Evolutionary conservation across 2,329 filamentous ascomycete genomes (phyloP), one percentile per base, ranked within the genome.

Genomic region (Dactylellina haptotyla): DNA sequence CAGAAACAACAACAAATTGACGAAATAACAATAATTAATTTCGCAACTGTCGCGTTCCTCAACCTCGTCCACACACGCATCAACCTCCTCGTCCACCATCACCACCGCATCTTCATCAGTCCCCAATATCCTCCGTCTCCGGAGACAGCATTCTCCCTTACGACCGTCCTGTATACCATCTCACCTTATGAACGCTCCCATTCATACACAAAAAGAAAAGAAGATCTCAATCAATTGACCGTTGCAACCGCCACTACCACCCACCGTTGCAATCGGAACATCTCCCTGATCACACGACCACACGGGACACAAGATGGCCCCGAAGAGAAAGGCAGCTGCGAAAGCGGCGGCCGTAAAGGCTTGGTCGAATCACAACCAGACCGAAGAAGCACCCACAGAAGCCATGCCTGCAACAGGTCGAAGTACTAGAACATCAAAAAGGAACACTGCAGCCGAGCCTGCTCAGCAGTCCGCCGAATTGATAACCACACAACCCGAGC

Each of bases 1-100:
- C 41, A 63, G 65, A 70, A 70, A 63, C 66, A 63, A 71, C 66
- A 71, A 71, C 66, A 71, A 58, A 58, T 67, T 43, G 25, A 48
- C 50, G n/a, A 41, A 71, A 70, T 57, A 28, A 63, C 50, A 26
- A 45, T 46, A 71, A 58, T 51, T 63, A 58, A 62, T 62, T 62
- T 62, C 43, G 23, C n/a, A 14, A 26, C 25, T 43, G 51, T 71
- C 66, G 66, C 66, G 66, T 71, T 67, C 54, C 50, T 30, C 51
- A 16, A 34, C 39, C 12, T 28, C 18, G 45, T 50, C 32, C 32
- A 39, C 32, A 20, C 32, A 14, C 6, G 32, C 39, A 10, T 16
- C 39, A 9, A 34, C 16, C 28, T 10, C n/a, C n/a, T n/a, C n/a
- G n/a, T n/a, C n/a, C n/a, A 57, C n/a, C 32, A 25, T n/a, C 16